Evolutionary conservation across 352 stramenopile species (phyloP).

Genomic region (Phytophthora constricta): DNA sequence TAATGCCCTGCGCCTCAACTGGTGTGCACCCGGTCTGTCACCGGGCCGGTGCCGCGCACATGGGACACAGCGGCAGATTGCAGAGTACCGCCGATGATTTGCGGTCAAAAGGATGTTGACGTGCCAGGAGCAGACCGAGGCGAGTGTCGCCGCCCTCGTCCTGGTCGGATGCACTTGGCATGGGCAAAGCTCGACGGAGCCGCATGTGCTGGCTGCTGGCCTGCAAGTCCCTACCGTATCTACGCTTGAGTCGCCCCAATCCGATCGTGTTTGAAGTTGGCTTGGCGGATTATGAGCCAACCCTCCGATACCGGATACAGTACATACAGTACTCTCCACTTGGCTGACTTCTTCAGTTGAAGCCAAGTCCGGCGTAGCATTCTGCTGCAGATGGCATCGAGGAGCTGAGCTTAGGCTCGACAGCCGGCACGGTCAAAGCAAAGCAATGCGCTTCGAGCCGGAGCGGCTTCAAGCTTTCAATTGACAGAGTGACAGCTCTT

Average conservation of each 20-base stretch:
- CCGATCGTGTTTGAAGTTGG: constrained; percentile 39
- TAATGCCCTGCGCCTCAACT: constrained; percentile 43
- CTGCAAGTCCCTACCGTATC: constrained; percentile 22
- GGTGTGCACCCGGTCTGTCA: constrained; percentile 24
- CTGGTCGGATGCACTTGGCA: neutral
- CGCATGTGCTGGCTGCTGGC: neutral
- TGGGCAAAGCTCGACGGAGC: neutral
- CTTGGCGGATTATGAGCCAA: too few relatives aligned
- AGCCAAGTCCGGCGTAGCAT: constrained; percentile 28
- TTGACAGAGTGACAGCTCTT: neutral
- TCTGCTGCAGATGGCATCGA: neutral
- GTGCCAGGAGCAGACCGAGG: neutral
- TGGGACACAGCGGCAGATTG: constrained; percentile 20
- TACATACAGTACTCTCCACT: neutral
- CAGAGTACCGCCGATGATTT: constrained; percentile 39
- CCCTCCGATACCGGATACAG: constrained; percentile 13
- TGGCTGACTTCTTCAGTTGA: constrained; percentile 25
- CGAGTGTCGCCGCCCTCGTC: neutral
- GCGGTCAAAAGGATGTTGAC: constrained; percentile 24
- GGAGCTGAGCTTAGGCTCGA: constrained; percentile 10
- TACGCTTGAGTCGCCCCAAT: neutral
- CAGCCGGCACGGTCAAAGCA: constrained; percentile 3
- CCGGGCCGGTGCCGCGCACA: too few relatives aligned
- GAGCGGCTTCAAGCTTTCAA: constrained; percentile 24
- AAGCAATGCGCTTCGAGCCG: constrained; percentile 7